phyloP scores from a whole-genome alignment of 208 protist genomes.

The Kentomonas sorsogonicus region DNA sequence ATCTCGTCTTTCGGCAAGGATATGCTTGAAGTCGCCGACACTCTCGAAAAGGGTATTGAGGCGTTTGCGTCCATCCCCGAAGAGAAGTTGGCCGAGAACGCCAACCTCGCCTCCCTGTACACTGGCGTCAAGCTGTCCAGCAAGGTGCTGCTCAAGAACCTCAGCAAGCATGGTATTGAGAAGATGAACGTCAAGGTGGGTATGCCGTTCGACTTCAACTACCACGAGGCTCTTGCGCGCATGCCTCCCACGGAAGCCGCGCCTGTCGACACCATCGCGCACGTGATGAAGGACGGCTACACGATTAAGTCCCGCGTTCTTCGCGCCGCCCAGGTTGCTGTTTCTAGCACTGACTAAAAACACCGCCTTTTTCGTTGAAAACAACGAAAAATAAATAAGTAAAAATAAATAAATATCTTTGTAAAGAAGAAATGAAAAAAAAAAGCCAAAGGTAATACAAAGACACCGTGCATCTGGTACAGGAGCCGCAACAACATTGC shows the following conservation, averaged over 20 bases:
- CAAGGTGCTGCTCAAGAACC: constrained; percentile 81
- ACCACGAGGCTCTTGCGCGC: constrained; percentile 88
- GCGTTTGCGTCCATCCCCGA: constrained; percentile 44
- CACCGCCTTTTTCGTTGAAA: not conserved
- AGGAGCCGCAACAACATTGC: not conserved
- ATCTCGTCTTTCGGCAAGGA: constrained; percentile 88
- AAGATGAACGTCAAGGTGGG: constrained; percentile 72
- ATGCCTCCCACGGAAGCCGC: constrained; percentile 45
- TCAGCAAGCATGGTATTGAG: constrained; percentile 82
- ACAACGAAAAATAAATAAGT: not conserved
- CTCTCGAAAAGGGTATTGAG: constrained; percentile 85
- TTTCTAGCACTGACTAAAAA: constrained; percentile 40
- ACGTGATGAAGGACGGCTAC: constrained; percentile 90
- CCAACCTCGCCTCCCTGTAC: constrained; percentile 53
- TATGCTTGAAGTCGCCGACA: constrained; percentile 91
- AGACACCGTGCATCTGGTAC: too few relatives aligned
- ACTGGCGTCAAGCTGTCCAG: constrained; percentile 84
- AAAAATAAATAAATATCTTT: constrained; percentile 1
- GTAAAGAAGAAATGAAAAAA: constrained; percentile 1
- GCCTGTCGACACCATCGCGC: constrained; percentile 52
- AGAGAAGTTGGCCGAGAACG: constrained; percentile 48
- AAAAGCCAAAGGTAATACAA: not conserved
- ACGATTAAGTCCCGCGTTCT: constrained; percentile 81
- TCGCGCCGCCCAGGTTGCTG: constrained; percentile 87
- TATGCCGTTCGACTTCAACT: constrained; percentile 80